phyloP scores from a whole-genome alignment of 371 early-diverging fungal genomes.

The Mucor lusitanicus region DNA sequence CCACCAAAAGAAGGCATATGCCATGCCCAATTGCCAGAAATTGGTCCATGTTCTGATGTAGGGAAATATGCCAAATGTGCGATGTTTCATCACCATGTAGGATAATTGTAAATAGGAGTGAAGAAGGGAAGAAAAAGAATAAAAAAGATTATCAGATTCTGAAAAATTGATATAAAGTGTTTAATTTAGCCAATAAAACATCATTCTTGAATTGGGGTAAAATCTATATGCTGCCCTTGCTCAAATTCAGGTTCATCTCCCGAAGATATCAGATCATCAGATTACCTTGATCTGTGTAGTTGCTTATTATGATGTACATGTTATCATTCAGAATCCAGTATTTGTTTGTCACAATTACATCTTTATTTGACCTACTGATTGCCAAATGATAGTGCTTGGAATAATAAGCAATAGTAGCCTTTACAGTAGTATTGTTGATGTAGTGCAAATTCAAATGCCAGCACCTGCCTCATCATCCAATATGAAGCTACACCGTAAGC shows the following conservation, averaged over 20 bases:
- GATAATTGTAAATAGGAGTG: background rate
- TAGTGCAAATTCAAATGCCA: no score
- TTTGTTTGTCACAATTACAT: no score
- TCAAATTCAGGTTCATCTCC: background rate
- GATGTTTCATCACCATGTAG: background rate
- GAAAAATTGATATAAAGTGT: background rate
- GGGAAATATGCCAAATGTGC: background rate
- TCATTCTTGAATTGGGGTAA: background rate
- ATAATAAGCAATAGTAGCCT: no score
- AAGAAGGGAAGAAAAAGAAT: background rate
- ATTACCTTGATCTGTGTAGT: no score
- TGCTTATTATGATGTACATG: no score
- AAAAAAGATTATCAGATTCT: background rate
- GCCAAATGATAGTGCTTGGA: no score
- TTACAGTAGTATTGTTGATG: no score
- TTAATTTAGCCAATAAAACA: background rate
- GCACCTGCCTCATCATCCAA: no score
- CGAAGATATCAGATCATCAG: slow-evolving; percentile 7
- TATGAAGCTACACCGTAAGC: no score
- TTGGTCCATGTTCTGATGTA: slow-evolving; percentile 20
- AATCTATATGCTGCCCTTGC: background rate
- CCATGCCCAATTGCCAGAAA: slow-evolving; percentile 29
- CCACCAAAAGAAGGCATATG: slow-evolving; percentile 48
- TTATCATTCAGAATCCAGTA: no score
- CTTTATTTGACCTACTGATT: no score